Base-by-base conservation (phyloP, 2,329 filamentous ascomycete genomes). In the Chrysoporthe cubensis region DNA sequence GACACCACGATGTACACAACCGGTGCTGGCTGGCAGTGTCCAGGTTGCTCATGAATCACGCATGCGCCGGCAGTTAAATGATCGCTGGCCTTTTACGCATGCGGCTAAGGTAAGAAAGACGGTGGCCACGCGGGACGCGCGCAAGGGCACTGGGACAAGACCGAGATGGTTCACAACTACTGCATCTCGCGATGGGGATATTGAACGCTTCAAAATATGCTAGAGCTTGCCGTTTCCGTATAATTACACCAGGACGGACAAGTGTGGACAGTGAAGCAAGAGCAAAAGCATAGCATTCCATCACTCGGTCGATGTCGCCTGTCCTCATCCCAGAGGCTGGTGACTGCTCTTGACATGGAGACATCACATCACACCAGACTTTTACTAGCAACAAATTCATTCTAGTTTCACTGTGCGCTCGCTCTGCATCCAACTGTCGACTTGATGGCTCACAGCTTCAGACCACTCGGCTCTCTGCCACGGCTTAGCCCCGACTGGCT, bases 221-320 rank as follows among this genome's bases (percentile, higher is more conserved):
- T 89, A 89, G 87, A 89, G 86, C 87, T 87, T 88, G 85, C 82
- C 87, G 86, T 80, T 80, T 83, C 77, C 78, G 77, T 79, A 69
- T 77, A 75, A 74, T 59, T 66, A 75, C 76, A 74, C 80, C 78
- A 87, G 81, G 83, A 81, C 85, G 86, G 77, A 83, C 84, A 87
- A 86, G 87, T 89, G 87, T 89, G 87, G 87, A 89, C 87, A 88
- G 79, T 88, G 87, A 89, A 89, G 87, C 87, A 82, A 89, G 73
- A 89, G 80, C 68, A 80, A 85, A 80, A 80, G 73, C 73, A 66
- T 68, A 71, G 71, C 73, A 74, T 74, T 75, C 75, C 71, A 69
- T 68, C 72, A 70, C 56, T 76, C 74, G 75, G 75, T 76, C 57
- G 75, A 77, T 70, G 75, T 75, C 65, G 73, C 75, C 71, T 69